Evolutionary conservation across 306 rosid species (phyloP), one percentile per base, ranked within the genome.

Genomic region (Boehmeria nivea): DNA sequence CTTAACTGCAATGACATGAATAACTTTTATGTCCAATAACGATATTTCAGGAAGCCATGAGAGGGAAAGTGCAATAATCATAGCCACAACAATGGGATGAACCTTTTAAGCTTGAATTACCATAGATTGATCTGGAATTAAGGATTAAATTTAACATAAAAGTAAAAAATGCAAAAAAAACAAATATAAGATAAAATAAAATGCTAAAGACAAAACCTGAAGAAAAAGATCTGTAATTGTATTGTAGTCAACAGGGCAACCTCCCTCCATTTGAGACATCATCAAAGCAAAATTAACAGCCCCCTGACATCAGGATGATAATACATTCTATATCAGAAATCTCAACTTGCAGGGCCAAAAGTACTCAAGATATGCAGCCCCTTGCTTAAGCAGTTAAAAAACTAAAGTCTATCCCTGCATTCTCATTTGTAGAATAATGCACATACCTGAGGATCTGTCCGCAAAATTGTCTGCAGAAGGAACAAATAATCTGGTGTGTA

Each of bases 231-330:
- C 96, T 8, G 99, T 85, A 67, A 93, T 87, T 72, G 96, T 87
- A 64, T 87, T 93, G 80, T 93, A 93, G 61, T 93, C 99, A 72
- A 93, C 63, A 6, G 99, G 99, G 62, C 95, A 87, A 54, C 99
- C 99, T 51, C 99, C 99, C 75, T 93, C 99, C 99, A 93, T 85
- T 87, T 85, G 96, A 49, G 99, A 83, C 99, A 93, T 85, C 99
- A 93, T 93, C 65, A 93, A 71, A 52, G 96, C 90, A 79, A 93
- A 87, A 82, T 87, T 93, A 61, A 93, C 99, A 54, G 99, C 99
- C 65, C 96, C 96, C 99, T 93, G 76, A 59, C 65, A 63, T 43
- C 57, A 43, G 33, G 37, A 59, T 44, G 47, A 26, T 48, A 20
- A 43, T 49, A 25, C 13, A 11, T 55, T 40, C 40, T 18, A 18